Evolutionary conservation across 331 rosid species (phyloP).

Genomic region (Saraca asoca): DNA sequence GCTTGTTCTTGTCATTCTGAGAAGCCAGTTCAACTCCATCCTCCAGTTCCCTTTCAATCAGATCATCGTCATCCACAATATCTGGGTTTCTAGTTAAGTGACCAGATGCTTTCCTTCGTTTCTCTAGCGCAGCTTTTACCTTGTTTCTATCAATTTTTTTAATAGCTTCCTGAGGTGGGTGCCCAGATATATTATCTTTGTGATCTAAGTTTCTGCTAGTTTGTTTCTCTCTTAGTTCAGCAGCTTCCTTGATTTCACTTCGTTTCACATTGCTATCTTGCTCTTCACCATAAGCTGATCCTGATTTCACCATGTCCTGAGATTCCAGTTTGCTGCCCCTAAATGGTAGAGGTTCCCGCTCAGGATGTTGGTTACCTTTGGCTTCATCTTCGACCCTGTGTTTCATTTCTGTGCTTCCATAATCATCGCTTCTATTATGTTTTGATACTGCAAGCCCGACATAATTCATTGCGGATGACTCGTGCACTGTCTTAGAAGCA

Average conservation of each 20-base stretch:
- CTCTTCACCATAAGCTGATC: slow-evolving; percentile 56
- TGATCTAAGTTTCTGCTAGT: slow-evolving; percentile 54
- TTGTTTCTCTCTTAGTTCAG: slow-evolving; percentile 63
- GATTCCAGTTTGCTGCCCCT: slow-evolving; percentile 53
- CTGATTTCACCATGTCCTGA: slow-evolving; percentile 48
- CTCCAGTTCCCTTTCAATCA: slow-evolving; percentile 92
- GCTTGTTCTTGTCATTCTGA: slow-evolving; percentile 72
- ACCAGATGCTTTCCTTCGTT: slow-evolving; percentile 76
- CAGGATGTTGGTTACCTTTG: slow-evolving; percentile 52
- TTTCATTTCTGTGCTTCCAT: slow-evolving; percentile 59
- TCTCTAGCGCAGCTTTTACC: slow-evolving; percentile 92
- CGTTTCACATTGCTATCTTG: slow-evolving; percentile 52
- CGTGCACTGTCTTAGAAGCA: slow-evolving; percentile 54
- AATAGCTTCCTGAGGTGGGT: slow-evolving; percentile 80
- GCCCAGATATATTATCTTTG: slow-evolving; percentile 49
- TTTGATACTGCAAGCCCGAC: slow-evolving; percentile 46
- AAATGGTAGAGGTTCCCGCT: slow-evolving; percentile 40
- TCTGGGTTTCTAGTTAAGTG: slow-evolving; percentile 69
- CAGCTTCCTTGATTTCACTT: slow-evolving; percentile 57
- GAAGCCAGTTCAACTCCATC: slow-evolving; percentile 86
- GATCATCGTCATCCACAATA: slow-evolving; percentile 88
- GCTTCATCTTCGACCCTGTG: slow-evolving; percentile 60
- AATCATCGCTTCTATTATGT: slow-evolving; percentile 58
- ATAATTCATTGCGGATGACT: slow-evolving; percentile 54
- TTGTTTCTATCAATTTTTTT: slow-evolving; percentile 83